A percentile compares a stretch with the other conserved stretches of the same genome.
phyloP scores from a whole-genome alignment of 106 monocot genomes.

The Acanthochlamys bracteata region DNA sequence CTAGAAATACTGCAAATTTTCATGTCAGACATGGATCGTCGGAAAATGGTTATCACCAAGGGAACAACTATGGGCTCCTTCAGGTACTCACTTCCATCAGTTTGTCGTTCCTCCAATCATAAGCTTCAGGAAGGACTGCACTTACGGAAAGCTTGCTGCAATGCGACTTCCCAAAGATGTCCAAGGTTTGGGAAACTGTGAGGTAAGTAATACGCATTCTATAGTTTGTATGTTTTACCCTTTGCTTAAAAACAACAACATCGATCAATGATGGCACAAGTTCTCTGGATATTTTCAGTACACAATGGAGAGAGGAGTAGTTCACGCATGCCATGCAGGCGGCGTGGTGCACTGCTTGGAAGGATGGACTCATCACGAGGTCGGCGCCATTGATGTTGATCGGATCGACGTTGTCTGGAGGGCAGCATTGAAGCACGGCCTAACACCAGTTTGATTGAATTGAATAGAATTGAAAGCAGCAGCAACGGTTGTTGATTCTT shows the following conservation, averaged over 20 bases:
- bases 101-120: slow-evolving; percentile 92
- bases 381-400: slow-evolving; percentile 88
- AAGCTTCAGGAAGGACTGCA: slow-evolving; percentile 76
- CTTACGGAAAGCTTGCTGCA: slow-evolving; percentile 87
- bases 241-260: background rate
- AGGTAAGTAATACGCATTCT: slow-evolving; percentile 58
- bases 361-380: slow-evolving; percentile 90
- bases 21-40: slow-evolving; percentile 83
- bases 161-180: slow-evolving; percentile 87
- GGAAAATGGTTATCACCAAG: slow-evolving; percentile 78
- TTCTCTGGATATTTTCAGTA: slow-evolving; percentile 28
- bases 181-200: slow-evolving; percentile 64
- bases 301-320: slow-evolving; percentile 66
- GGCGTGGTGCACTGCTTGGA: slow-evolving; percentile 80
- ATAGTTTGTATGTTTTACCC: background rate
- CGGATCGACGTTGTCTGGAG: slow-evolving; percentile 79
- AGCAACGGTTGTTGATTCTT: no score
- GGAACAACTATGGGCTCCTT: slow-evolving; percentile 83
- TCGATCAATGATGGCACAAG: no score
- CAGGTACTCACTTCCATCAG: slow-evolving; percentile 93
- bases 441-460: slow-evolving; percentile 43
- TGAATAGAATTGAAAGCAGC: background rate
- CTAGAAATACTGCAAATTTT: background rate
- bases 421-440: slow-evolving; percentile 69
- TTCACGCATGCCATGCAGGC: slow-evolving; percentile 93